A percentile compares a stretch with the other conserved stretches of the same genome.
Conservation (phyloP, 176 grass and related monocot species). For the Oropetium thomaeum region DNA sequence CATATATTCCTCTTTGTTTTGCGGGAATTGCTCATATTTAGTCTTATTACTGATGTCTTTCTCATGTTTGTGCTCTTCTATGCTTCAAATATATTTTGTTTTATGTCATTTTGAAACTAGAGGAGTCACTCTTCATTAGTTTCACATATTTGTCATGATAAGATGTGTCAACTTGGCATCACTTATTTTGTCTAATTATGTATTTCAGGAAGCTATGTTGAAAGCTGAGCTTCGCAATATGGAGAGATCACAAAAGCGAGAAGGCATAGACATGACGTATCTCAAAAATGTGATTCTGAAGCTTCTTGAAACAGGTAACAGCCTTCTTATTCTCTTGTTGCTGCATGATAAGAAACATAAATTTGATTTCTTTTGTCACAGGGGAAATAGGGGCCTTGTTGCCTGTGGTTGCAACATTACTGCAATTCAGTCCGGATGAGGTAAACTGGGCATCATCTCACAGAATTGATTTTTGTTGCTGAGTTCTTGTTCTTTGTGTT, state of each 20-base stretch:
- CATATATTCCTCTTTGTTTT: constrained; percentile 6
- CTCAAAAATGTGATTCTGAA: constrained; percentile 97
- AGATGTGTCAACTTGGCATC: not conserved
- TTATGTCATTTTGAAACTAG: constrained; percentile 11
- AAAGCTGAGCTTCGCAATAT: constrained; percentile 87
- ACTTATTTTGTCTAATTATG: constrained; percentile 16
- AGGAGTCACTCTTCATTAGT: not conserved
- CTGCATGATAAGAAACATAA: constrained; percentile 10
- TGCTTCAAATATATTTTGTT: constrained; percentile 6
- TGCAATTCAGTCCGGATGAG: constrained; percentile 98
- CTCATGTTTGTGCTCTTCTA: constrained; percentile 25
- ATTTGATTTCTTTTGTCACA: constrained; percentile 42
- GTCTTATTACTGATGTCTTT: constrained; percentile 1
- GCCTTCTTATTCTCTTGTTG: constrained; percentile 15
- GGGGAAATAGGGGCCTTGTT: constrained; percentile 88
- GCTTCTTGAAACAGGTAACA: constrained; percentile 93
- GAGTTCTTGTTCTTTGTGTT: not conserved
- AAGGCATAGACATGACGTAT: constrained; percentile 99
- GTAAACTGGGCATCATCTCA: constrained; percentile 34
- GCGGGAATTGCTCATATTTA: not conserved
- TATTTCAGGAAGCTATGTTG: constrained; percentile 82
- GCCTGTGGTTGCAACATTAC: constrained; percentile 84
- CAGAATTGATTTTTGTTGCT: not conserved
- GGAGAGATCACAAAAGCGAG: constrained; percentile 97
- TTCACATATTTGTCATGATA: not conserved